A percentile compares a stretch with the other conserved stretches of the same genome.
Evolutionary conservation across 768 basidiomycete species (phyloP).

Genomic region (Tylopilus sp.): DNA sequence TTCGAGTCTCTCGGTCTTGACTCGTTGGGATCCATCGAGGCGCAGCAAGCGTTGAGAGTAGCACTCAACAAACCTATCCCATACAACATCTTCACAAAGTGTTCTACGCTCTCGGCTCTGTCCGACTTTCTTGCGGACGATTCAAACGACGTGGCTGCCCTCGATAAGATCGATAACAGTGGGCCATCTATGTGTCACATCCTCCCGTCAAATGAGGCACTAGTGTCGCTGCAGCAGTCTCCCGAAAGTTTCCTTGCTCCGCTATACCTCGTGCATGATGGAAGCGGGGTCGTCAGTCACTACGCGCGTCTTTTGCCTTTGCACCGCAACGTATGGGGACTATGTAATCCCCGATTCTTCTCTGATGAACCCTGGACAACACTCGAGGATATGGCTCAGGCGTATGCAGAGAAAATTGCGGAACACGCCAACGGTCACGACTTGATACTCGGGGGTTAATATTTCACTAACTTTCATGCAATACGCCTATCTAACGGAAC

Average conservation of each 20-base stretch:
- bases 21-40: conserved; percentile 63
- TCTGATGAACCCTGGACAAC: conserved; percentile 44
- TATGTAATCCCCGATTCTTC: conserved; percentile 53
- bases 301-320: conserved; percentile 46
- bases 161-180: background rate
- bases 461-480: background rate
- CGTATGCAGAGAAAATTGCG: conserved; percentile 44
- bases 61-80: conserved; percentile 44
- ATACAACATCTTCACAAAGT: conserved; percentile 37
- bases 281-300: conserved; percentile 58
- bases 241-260: conserved; percentile 29
- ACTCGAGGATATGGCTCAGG: conserved; percentile 48
- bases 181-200: background rate
- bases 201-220: conserved; percentile 27
- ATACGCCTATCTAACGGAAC: background rate
- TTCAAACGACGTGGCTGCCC: background rate
- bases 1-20: conserved; percentile 57
- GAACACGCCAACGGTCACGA: conserved; percentile 31
- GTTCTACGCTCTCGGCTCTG: conserved; percentile 35
- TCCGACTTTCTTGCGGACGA: conserved; percentile 11
- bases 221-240: conserved; percentile 38
- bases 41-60: conserved; percentile 43
- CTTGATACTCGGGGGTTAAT: conserved; percentile 57
- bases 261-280: conserved; percentile 70
- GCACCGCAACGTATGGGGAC: conserved; percentile 55